These are phyloP conservation scores for Euclidium syriacum DNA, from an alignment of 345 rosid species.

Conservation along the genomic window DNA sequence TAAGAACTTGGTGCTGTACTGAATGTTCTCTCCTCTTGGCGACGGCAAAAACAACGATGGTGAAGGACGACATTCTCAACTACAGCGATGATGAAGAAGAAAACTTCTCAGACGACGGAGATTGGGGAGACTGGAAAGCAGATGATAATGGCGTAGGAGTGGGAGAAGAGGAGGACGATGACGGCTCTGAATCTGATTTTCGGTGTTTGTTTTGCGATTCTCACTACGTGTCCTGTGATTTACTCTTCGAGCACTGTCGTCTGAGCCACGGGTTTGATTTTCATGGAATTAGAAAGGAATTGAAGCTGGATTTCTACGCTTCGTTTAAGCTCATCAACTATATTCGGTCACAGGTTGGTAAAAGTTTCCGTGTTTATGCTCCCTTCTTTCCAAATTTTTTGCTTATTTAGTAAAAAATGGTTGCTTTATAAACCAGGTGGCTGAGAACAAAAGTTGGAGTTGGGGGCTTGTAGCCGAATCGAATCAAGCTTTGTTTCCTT, in stretches of 20 bases:
- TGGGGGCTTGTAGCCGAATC: constrained; percentile 42
- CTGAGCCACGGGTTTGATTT: constrained; percentile 57
- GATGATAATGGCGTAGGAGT: constrained; percentile 33
- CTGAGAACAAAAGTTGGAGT: constrained; percentile 70
- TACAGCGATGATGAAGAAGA: constrained; percentile 32
- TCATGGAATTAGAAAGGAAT: constrained; percentile 36
- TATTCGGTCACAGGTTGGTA: constrained; percentile 65
- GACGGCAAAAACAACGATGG: constrained; percentile 6
- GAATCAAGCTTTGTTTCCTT: constrained; percentile 33
- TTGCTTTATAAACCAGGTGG: constrained; percentile 48
- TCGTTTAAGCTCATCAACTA: constrained; percentile 85
- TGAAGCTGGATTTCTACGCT: constrained; percentile 66
- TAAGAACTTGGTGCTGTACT: constrained; percentile 11
- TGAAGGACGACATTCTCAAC: constrained; percentile 7
- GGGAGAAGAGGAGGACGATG: constrained; percentile 26
- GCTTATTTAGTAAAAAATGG: not conserved
- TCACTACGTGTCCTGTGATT: constrained; percentile 40
- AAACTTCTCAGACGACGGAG: constrained; percentile 31
- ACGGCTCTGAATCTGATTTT: constrained; percentile 34
- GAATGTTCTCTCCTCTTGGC: not conserved
- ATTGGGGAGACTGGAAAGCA: constrained; percentile 65
- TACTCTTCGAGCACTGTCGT: constrained; percentile 60
- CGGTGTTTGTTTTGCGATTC: constrained; percentile 67
- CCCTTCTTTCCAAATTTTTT: not conserved
- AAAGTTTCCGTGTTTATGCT: not conserved